Evolutionary conservation across 2,329 filamentous ascomycete species (phyloP), one percentile per base, ranked within the genome.

Genomic region (Cytospora leucostoma): DNA sequence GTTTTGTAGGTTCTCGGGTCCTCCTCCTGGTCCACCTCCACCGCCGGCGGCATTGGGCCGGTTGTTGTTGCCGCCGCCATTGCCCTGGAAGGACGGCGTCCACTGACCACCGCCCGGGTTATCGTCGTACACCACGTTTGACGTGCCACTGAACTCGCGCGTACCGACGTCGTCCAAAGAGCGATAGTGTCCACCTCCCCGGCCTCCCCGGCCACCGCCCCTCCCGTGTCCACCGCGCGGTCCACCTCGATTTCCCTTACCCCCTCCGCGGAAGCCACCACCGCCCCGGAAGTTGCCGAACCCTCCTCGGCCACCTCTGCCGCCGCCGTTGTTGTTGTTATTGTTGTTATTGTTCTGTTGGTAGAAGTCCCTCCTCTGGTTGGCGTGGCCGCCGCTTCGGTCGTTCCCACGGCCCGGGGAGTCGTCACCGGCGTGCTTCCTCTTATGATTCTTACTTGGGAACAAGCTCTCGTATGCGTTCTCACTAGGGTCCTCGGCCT

Each of bases 161-260:
- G 78, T 76, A 33, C 81, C 82, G 34, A 87, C 80, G 68, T 92
- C 89, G 71, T 91, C 89, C 2, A 91, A 79, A 2, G 88, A 91
- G 63, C 83, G 82, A 72, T 92, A 91, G 52, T 80, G 77, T 62
- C 79, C 77, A 33, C 80, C 80, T 27, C 82, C 81, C 33, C 79
- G 76, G 54, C 83, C 77, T 12, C 82, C 79, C 54, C 83, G 73
- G 6, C 78, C 76, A 19, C 75, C 73, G 40, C 72, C 71, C 34
- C 80, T 77, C 15, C 79, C 77, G 19, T 53, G 6, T 4, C 54
- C 61, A 19, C 64, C 61, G 49, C 64, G 64, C 15, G 32, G 52
- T 17, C 64, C 61, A 21, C 61, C 61, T n/a, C 62, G 58, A 10
- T 58, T 52, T 13, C 61, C 56, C 77, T 74, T 49, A 76, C 73